phyloP scores from a whole-genome alignment of 345 rosid species.

The Raphanus sativus region DNA sequence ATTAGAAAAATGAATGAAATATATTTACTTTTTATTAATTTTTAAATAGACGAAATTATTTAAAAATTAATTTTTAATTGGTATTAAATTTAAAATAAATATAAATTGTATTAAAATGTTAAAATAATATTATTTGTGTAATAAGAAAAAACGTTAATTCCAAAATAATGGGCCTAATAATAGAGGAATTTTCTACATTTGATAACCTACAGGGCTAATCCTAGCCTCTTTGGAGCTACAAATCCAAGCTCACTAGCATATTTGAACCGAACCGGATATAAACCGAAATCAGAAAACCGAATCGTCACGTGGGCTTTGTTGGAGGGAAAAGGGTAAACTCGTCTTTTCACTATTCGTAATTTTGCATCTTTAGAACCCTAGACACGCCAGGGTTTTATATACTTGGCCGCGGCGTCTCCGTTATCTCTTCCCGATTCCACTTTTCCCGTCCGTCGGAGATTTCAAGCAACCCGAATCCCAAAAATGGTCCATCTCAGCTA shows the following conservation, averaged over 20 bases:
- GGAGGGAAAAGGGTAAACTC: not conserved
- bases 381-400: conserved; percentile 31
- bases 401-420: not conserved
- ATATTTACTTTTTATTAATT: too few species aligned
- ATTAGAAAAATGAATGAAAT: too few species aligned
- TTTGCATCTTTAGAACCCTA: conserved; percentile 20
- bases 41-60: too few species aligned
- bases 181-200: not conserved
- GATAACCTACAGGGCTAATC: not conserved
- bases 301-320: conserved; percentile 11
- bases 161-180: not conserved
- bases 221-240: not conserved
- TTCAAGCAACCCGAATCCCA: conserved; percentile 2
- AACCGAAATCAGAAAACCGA: not conserved
- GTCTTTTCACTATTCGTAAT: not conserved
- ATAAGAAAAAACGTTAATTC: too few species aligned
- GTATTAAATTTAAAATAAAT: too few species aligned
- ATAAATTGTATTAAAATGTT: too few species aligned
- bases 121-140: too few species aligned
- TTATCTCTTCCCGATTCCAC: conserved; percentile 10
- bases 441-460: conserved; percentile 25
- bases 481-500: conserved; percentile 17
- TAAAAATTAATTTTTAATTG: too few species aligned
- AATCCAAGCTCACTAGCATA: not conserved
- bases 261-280: not conserved